Evolutionary conservation across 2,329 filamentous ascomycete genomes (phyloP).

Genomic region (Cladosporium sp.): DNA sequence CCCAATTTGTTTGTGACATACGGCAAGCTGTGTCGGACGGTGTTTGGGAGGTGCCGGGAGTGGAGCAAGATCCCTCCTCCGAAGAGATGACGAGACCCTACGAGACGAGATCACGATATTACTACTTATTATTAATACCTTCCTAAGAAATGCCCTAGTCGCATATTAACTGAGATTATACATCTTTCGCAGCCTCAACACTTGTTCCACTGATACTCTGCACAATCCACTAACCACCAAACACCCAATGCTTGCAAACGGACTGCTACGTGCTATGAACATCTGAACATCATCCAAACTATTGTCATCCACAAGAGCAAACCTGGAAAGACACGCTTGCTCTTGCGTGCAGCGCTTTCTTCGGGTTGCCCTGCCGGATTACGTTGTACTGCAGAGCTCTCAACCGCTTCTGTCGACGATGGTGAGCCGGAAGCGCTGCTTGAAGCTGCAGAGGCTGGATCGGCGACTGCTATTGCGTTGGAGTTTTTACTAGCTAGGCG

Average conservation of each 20-base stretch:
- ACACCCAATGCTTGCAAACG: too few relatives aligned
- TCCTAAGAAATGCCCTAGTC: too few relatives aligned
- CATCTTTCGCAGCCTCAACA: too few relatives aligned
- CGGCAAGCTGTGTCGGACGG: conserved; percentile 11
- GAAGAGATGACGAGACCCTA: conserved; percentile 31
- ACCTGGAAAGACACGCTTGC: too few relatives aligned
- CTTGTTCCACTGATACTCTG: too few relatives aligned
- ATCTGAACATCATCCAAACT: too few relatives aligned
- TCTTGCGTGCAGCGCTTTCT: not conserved
- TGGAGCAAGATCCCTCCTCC: conserved; percentile 34
- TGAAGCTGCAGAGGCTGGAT: not conserved
- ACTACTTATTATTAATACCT: not conserved
- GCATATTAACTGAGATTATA: too few relatives aligned
- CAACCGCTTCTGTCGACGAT: not conserved
- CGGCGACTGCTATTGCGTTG: not conserved
- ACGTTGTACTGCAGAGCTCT: not conserved
- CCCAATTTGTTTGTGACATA: conserved; percentile 4
- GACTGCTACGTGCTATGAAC: too few relatives aligned
- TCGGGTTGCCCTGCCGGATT: too few relatives aligned
- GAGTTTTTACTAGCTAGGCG: not conserved
- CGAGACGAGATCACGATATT: too few relatives aligned
- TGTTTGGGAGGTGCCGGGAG: conserved; percentile 11
- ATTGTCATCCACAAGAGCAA: too few relatives aligned
- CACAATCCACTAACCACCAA: too few relatives aligned
- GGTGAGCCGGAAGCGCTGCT: not conserved